Base-by-base conservation (phyloP, 2,329 filamentous ascomycete species). In the Colletotrichum tamarilloi region DNA sequence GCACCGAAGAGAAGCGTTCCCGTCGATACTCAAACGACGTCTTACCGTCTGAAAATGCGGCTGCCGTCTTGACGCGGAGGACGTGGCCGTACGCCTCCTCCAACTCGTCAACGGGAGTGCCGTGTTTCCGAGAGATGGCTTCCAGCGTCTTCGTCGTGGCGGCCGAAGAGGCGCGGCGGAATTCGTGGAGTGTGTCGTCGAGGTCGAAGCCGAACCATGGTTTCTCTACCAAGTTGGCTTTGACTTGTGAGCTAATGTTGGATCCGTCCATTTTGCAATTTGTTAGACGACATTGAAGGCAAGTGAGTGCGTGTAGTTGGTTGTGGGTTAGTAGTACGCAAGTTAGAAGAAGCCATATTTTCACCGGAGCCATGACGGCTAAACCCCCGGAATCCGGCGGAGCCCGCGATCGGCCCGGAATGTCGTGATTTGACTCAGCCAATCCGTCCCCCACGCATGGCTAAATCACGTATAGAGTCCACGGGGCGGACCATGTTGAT, bases 181-280 rank as follows among this genome's bases (percentile, higher is more conserved):
- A 87, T 58, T 85, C 81, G 70, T 87, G 86, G 1, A 88, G 77
- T 0, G 85, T 87, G 74, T 87, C 85, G 68, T 87, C 85, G 6
- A 88, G 81, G 53, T 87, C 86, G 65, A 88, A 87, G 1, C 82
- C 84, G 49, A 85, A 81, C 84, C 85, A 49, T 3, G 42, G 8
- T 49, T 22, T 49, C 7, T 49, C 62, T 38, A 81, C 82, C 4
- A 56, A 68, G 35, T 79, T 81, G 3, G 79, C 80, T 0, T 79
- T 81, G n/a, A 56, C 22, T 24, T 26, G 26, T 11, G 42, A 11
- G 19, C 16, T 22, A 9, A 49, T 49, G 4, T 5, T 22, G 19
- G 42, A n/a, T 49, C 19, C 42, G 42, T 49, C 42, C 42, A 22
- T 49, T 9, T 49, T 11, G 42, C 22, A 19, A 22, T 49, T 11